Percentiles rank a stretch among this genome's conserved stretches.
Evolutionary conservation across 2,329 filamentous ascomycete species (phyloP).

Genomic region (Parafenestella ontariensis): DNA sequence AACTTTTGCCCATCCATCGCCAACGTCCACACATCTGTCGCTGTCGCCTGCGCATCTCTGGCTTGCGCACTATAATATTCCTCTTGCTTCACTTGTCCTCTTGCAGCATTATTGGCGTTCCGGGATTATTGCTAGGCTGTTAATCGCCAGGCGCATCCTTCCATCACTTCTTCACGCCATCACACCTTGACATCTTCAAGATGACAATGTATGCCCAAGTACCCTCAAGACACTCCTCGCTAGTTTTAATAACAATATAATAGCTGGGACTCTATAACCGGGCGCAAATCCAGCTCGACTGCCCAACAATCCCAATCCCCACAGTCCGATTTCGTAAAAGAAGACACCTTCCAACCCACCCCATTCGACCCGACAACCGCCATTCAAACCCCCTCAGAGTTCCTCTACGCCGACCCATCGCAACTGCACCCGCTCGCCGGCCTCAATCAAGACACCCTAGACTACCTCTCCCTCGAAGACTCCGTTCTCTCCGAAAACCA

Average conservation of each 20-base stretch:
- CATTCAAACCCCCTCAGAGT: slow-evolving; percentile 81
- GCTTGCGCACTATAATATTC: slow-evolving; percentile 15
- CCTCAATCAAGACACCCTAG: slow-evolving; percentile 88
- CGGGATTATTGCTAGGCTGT: slow-evolving; percentile 20
- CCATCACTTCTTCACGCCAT: slow-evolving; percentile 22
- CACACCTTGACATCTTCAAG: slow-evolving; percentile 24
- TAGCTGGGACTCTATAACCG: slow-evolving; percentile 65
- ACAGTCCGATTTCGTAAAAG: slow-evolving; percentile 45
- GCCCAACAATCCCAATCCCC: slow-evolving; percentile 41
- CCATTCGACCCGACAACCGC: slow-evolving; percentile 74
- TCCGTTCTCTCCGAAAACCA: slow-evolving; percentile 82
- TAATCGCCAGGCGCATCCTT: slow-evolving; percentile 28
- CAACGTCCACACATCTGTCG: slow-evolving; percentile 23
- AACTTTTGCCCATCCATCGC: slow-evolving; percentile 41
- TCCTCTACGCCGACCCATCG: slow-evolving; percentile 82
- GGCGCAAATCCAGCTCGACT: slow-evolving; percentile 62
- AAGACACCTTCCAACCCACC: slow-evolving; percentile 59
- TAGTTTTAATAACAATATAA: slow-evolving; percentile 5
- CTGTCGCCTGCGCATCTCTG: slow-evolving; percentile 39
- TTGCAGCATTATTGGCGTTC: slow-evolving; percentile 28
- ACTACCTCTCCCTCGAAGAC: slow-evolving; percentile 95
- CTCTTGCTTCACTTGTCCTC: slow-evolving; percentile 8
- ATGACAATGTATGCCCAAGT: slow-evolving; percentile 45
- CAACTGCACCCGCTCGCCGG: slow-evolving; percentile 92
- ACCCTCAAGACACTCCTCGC: neutral